Percentiles rank a stretch among this genome's conserved stretches.
Evolutionary conservation across 306 rosid species (phyloP).

Genomic region (Boehmeria nivea): DNA sequence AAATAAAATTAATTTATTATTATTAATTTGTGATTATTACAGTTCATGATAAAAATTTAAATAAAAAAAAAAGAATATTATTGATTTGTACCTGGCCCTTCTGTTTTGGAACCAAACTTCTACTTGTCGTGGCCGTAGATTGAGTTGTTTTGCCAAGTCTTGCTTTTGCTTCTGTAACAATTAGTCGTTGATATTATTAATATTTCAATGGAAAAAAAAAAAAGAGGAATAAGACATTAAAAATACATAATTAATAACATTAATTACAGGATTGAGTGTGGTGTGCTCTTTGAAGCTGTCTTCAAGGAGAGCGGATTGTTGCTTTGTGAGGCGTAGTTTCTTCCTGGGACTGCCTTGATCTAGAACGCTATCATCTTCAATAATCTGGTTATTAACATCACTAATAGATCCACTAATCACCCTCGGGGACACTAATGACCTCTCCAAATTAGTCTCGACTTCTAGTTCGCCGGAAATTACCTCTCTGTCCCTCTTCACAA

Average conservation of each 20-base stretch:
- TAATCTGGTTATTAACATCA: background rate
- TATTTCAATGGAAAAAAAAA: no score
- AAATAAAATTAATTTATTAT: background rate
- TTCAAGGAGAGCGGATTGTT: constrained; percentile 70
- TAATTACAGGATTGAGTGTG: constrained; percentile 65
- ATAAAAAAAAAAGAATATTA: no score
- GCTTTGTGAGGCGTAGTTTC: constrained; percentile 79
- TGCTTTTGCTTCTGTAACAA: constrained; percentile 65
- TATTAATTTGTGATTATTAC: background rate
- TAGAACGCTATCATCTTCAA: background rate
- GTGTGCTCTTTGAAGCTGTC: constrained; percentile 53
- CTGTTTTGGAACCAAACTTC: constrained; percentile 99
- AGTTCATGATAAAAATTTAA: background rate
- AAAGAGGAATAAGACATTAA: no score
- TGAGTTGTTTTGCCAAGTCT: constrained; percentile 62
- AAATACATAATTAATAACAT: no score
- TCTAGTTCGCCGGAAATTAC: constrained; percentile 16
- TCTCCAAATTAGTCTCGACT: constrained; percentile 22
- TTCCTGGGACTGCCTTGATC: constrained; percentile 51
- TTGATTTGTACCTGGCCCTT: constrained; percentile 65
- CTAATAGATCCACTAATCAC: constrained; percentile 34
- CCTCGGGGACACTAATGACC: constrained; percentile 22
- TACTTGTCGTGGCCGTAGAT: constrained; percentile 75
- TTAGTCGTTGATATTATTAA: no score
- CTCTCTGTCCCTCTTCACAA: constrained; percentile 72